Base-by-base conservation (phyloP, 2,329 filamentous ascomycete species). In the Xylaria sp. region DNA sequence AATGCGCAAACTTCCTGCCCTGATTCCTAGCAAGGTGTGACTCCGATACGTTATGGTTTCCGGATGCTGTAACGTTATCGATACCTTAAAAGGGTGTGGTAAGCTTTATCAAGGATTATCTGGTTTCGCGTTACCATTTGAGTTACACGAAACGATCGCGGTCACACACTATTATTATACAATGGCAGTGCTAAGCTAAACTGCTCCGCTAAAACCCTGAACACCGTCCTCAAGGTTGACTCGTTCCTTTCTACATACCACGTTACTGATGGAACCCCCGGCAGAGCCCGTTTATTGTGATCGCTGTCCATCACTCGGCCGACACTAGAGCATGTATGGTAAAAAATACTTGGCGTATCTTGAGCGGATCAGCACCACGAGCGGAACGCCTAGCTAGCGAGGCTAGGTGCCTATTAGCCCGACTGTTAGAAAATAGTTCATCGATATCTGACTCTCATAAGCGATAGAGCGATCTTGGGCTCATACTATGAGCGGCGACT, bases 91-190 rank as follows among this genome's bases (percentile, higher is more conserved):
- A 28, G 33, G 5, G 23, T 54, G 31, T 36, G 28, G 23, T 12
- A 20, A 7, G 13, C 15, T 10, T 8, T n/a, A 57, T 43, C 36
- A n/a, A 43, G 55, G 36, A 58, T 13, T 20, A 15, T 39, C 56
- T 57, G 15, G 41, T 64, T 51, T 57, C 28, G 28, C 39, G 33
- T 62, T 58, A 59, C 51, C 68, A 64, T 48, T 49, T 55, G 39
- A 28, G 63, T 55, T 58, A 54, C 58, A 65, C 36, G 36, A 62
- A 41, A 56, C 64, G n/a, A 60, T 54, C 43, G 60, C 15, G 55
- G 43, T 55, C 49, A 36, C 65, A 67, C 52, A 7, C 54, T 59
- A 28, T 54, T 28, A 67, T 54, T 46, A 67, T 36, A 57, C 41
- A 67, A 58, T 46, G 54, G 59, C 25, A 23, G 33, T 41, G 28